Evolutionary conservation across 2,329 filamentous ascomycete genomes (phyloP).

Genomic region (Hypoxylon sp.): DNA sequence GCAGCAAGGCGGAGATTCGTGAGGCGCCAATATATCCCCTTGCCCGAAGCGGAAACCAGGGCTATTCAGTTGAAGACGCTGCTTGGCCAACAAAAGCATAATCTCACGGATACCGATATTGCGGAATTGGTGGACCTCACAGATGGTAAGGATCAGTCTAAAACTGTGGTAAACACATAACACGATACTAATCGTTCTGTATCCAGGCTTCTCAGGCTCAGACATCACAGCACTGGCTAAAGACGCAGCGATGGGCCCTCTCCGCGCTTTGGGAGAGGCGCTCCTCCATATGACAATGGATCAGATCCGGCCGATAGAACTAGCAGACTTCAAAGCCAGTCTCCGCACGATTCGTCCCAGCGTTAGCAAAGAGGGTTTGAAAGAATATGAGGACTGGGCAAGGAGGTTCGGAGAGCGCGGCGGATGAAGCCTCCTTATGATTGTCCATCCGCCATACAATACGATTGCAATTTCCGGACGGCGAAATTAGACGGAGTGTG

Average conservation of each 20-base stretch:
- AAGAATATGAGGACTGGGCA: constrained; percentile 95
- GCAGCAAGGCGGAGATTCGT: constrained; percentile 92
- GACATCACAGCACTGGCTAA: constrained; percentile 98
- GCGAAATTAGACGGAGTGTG: constrained; percentile 3
- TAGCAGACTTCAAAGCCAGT: constrained; percentile 87
- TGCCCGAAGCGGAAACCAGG: constrained; percentile 87
- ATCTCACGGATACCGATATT: constrained; percentile 78
- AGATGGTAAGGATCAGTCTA: constrained; percentile 71
- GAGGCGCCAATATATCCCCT: constrained; percentile 91
- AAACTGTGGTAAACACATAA: constrained; percentile 16
- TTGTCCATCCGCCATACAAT: not conserved
- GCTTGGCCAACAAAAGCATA: constrained; percentile 88
- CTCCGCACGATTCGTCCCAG: constrained; percentile 88
- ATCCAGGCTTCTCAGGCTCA: constrained; percentile 91
- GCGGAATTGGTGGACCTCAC: constrained; percentile 80
- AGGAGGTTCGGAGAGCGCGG: constrained; percentile 92
- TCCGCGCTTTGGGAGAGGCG: constrained; percentile 89
- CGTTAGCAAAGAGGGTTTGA: constrained; percentile 85
- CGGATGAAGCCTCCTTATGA: constrained; percentile 63
- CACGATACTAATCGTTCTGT: constrained; percentile 23
- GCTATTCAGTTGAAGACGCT: constrained; percentile 82
- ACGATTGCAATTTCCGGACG: not conserved
- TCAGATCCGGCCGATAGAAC: constrained; percentile 87
- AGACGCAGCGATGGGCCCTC: constrained; percentile 96
- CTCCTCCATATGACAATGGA: constrained; percentile 93